Base-by-base conservation (phyloP, 2,329 filamentous ascomycete genomes). In the Fusarium anguioides region DNA sequence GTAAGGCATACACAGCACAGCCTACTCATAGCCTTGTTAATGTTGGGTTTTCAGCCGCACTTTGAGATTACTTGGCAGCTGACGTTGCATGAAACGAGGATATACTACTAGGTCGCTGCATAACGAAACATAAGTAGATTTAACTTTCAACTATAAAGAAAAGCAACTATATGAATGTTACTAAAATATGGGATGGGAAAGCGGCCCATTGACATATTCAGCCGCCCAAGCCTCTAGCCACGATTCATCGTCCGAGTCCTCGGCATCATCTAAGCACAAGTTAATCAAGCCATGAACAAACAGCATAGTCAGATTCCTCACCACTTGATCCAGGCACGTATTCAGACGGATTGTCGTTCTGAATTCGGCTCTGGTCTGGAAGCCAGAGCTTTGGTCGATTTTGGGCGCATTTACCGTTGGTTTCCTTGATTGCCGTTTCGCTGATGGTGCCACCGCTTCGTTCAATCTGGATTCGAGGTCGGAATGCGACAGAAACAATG, bases 401-500 rank as follows among this genome's bases (percentile, higher is more conserved):
- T 1, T 8, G 9, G 35, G 20, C 33, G 1, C 31, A 50, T 5
- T 18, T 3, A 3, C 49, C 10, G 8, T 46, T 20, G 1, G 60
- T 39, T 8, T 35, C 29, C 4, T 45, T 27, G 20, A 29, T 41
- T 15, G 64, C 70, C 1, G 3, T 11, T 3, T 67, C 47, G 24
- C 60, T 65, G 5, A 75, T 41, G 0, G 39, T 56, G 0, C 70
- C 73, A 2, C 71, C 68, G 9, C 39, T 63, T 20, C 60, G 53
- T 39, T 68, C 56, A 5, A 79, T 40, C 0, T 67, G 63, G 3
- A 33, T 31, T 24, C 68, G 59, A 5, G 60, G 65, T 1, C 61
- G 60, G 47, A 79, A 86, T 1, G 72, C 75, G 5, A 85, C 73
- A 0, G 79, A 75, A 4, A 75, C 74, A 31, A 84, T 71, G 62